Percentiles rank a stretch among this genome's conserved stretches.
These are phyloP conservation scores for Fraxinus dipetala DNA, from an alignment of 305 asterid species.

Conservation along the genomic window DNA sequence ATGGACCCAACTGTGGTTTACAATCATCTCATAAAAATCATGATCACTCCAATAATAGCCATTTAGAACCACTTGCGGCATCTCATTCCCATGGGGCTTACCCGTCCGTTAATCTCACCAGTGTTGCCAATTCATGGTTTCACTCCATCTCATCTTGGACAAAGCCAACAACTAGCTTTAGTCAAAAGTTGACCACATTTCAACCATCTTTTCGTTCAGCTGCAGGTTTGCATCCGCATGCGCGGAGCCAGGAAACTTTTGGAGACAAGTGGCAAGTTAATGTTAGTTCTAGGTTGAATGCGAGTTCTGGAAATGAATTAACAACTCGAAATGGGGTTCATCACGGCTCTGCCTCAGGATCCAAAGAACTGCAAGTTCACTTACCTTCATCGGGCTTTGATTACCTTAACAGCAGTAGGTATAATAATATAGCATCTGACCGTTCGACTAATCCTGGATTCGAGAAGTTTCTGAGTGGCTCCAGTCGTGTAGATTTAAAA, in stretches of 20 bases:
- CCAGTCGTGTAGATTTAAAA: slow-evolving; percentile 30
- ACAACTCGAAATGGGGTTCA: slow-evolving; percentile 40
- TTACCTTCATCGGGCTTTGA: slow-evolving; percentile 32
- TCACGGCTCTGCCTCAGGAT: slow-evolving; percentile 61
- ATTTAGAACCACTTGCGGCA: slow-evolving; percentile 41
- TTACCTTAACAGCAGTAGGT: slow-evolving; percentile 35
- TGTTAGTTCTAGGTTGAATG: slow-evolving; percentile 35
- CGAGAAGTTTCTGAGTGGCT: slow-evolving; percentile 31
- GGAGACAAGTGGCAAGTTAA: slow-evolving; percentile 49
- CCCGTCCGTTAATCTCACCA: slow-evolving; percentile 39
- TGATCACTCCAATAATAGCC: slow-evolving; percentile 32
- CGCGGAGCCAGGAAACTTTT: slow-evolving; percentile 36
- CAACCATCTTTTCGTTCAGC: slow-evolving; percentile 47
- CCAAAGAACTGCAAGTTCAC: slow-evolving; percentile 39
- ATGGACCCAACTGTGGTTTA: slow-evolving; percentile 27
- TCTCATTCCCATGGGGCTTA: slow-evolving; percentile 43
- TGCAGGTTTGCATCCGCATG: slow-evolving; percentile 34
- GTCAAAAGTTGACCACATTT: slow-evolving; percentile 45
- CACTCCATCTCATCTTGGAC: slow-evolving; percentile 55
- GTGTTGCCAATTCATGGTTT: slow-evolving; percentile 46
- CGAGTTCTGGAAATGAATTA: slow-evolving; percentile 29
- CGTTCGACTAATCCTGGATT: slow-evolving; percentile 33
- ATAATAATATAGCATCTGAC: slow-evolving; percentile 31
- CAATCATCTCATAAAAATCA: not conserved
- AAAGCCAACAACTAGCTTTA: slow-evolving; percentile 47